These are phyloP conservation scores for Saccharomycopsis fibuligera DNA, from an alignment of 805 yeast species.

Conservation along the genomic window DNA sequence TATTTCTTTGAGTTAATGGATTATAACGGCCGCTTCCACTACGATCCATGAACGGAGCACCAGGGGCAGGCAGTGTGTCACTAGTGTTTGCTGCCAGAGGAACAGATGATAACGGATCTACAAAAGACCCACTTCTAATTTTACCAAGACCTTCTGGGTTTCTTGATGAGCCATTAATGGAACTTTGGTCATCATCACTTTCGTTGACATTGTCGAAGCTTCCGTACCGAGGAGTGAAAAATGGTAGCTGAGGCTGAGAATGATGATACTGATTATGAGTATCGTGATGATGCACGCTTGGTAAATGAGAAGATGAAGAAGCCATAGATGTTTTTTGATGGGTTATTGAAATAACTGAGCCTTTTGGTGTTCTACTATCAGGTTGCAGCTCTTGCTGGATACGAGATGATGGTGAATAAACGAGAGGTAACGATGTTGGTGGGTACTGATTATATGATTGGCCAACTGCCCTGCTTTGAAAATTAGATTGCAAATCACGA, in stretches of 20 bases:
- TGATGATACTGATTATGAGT: not conserved
- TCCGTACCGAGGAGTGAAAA: slow-evolving; percentile 3
- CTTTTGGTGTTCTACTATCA: not conserved
- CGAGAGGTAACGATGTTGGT: too few relatives aligned
- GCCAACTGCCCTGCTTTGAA: not conserved
- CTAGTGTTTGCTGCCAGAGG: too few relatives aligned
- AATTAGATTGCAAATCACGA: not conserved
- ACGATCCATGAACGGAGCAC: too few relatives aligned
- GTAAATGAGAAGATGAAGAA: not conserved
- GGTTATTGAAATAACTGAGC: not conserved
- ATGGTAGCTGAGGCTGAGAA: not conserved
- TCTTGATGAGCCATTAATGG: not conserved
- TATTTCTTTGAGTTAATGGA: too few relatives aligned
- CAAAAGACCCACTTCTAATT: slow-evolving; percentile 3
- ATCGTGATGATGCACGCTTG: too few relatives aligned
- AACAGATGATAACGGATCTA: slow-evolving; percentile 1
- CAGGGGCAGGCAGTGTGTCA: too few relatives aligned
- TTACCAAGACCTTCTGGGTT: too few relatives aligned
- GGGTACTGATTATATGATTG: too few relatives aligned
- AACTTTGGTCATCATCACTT: not conserved
- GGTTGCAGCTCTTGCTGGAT: not conserved
- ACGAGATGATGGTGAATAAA: too few relatives aligned
- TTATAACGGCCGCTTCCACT: too few relatives aligned
- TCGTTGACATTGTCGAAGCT: not conserved
- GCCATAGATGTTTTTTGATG: not conserved